Conservation (phyloP, 139 green algal genomes). For the Chlorella ohadii region DNA sequence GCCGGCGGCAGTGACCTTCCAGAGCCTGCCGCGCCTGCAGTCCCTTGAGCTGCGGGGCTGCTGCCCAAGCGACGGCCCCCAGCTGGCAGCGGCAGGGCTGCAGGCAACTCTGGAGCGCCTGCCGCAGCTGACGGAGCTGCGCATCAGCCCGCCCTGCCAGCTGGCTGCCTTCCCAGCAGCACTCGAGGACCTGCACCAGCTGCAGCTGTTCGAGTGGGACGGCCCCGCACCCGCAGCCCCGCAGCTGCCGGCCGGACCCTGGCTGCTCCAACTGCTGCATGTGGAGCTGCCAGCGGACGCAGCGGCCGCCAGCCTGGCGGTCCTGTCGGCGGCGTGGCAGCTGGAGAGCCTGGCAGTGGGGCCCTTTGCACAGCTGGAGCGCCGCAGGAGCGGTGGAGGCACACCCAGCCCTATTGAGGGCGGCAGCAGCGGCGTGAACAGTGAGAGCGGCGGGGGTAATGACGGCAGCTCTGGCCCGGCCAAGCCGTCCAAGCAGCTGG, state of each 20-base stretch:
- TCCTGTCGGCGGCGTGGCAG: conserved; percentile 3
- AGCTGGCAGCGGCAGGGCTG: not conserved
- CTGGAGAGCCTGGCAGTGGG: not conserved
- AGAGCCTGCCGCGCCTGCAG: not conserved
- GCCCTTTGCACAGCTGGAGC: too few species aligned
- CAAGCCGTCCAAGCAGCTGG: not conserved
- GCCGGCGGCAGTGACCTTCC: not conserved
- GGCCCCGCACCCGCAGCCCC: not conserved
- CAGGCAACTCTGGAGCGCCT: not conserved
- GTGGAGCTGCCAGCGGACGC: not conserved
- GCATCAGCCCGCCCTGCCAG: not conserved
- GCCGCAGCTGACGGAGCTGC: not conserved
- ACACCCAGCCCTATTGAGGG: too few species aligned
- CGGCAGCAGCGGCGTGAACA: too few species aligned
- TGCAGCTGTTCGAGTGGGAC: not conserved
- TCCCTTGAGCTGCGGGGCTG: not conserved
- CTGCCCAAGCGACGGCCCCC: not conserved
- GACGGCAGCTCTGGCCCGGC: not conserved
- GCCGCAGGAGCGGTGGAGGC: too few species aligned
- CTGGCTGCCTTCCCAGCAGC: not conserved
- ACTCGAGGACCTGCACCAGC: not conserved
- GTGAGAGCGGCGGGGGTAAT: not conserved
- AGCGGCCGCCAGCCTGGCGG: not conserved
- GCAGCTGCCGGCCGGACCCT: not conserved
- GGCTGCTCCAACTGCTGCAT: not conserved